Evolutionary conservation across 2,329 filamentous ascomycete species (phyloP), one percentile per base, ranked within the genome.

Genomic region (Trichoderma lentiforme): DNA sequence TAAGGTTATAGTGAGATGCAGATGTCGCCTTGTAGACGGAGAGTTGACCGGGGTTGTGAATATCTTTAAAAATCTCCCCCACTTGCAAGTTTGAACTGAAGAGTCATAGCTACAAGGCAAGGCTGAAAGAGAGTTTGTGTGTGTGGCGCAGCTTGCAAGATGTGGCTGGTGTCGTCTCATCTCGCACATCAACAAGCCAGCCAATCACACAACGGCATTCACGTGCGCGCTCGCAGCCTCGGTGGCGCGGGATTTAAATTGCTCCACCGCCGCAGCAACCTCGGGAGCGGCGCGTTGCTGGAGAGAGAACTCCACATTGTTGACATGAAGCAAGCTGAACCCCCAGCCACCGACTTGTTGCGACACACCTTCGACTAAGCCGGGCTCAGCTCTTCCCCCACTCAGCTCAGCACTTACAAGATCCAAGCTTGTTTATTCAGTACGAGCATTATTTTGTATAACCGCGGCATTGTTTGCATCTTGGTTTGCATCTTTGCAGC

Each of bases 221-320:
- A 72, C 71, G 71, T 72, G 71, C 65, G 8, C 32, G 71, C 65
- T 6, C 26, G 21, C 47, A 72, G 71, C 71, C 71, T 72, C 67
- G 58, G 66, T 70, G 71, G 71, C 65, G 66, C 71, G 71, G 71
- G 61, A 64, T 71, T 70, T 71, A 58, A 18, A 61, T 70, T 69
- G 53, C 71, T 72, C 71, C 71, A 70, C 36, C 58, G 39, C 58
- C 18, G 80, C 81, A 74, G 85, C 83, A 82, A 80, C 78, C 78
- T 75, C 74, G 73, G 77, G 71, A 73, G 60, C 68, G 77, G 77
- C 77, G 65, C 73, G 74, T 75, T 75, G 73, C 74, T 74, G 65
- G 73, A 69, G 70, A 18, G 56, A 67, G 39, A 70, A 71, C 68
- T 74, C 73, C 73, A 74, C 74, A 74, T 70, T 75, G 74, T 75